These are phyloP conservation scores for Aspergillus carlsbadensis DNA, from an alignment of 495 filamentous ascomycete species.

Conservation along the genomic window DNA sequence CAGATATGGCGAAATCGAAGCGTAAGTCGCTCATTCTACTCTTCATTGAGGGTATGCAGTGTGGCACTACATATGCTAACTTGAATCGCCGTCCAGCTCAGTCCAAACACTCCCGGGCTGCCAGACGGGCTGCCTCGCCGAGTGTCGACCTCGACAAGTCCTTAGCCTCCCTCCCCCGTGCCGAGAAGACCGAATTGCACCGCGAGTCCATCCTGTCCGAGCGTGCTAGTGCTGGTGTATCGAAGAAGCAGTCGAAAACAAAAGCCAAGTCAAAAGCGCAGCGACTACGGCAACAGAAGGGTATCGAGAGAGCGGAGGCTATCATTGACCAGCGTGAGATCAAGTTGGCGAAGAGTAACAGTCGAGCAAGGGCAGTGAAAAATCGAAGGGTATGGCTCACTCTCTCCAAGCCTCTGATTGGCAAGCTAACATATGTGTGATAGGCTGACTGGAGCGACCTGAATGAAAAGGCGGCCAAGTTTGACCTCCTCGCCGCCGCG, in stretches of 20 bases:
- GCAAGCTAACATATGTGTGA: conserved; percentile 18
- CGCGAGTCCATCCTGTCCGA: conserved; percentile 60
- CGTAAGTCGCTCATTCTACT: conserved; percentile 23
- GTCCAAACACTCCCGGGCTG: conserved; percentile 67
- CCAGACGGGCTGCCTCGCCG: conserved; percentile 68
- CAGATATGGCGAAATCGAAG: conserved; percentile 50
- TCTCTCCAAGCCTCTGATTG: conserved; percentile 1
- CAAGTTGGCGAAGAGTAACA: conserved; percentile 68
- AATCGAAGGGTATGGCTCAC: conserved; percentile 35
- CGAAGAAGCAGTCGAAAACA: conserved; percentile 64
- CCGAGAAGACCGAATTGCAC: conserved; percentile 46
- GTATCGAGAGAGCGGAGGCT: conserved; percentile 69
- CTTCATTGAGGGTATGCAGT: background rate
- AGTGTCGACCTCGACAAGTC: conserved; percentile 76
- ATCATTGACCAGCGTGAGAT: conserved; percentile 66
- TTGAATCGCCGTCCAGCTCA: conserved; percentile 28
- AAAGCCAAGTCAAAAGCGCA: conserved; percentile 63
- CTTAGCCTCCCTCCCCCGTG: conserved; percentile 58
- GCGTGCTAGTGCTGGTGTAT: conserved; percentile 59
- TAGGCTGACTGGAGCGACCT: conserved; percentile 45
- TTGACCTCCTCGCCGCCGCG: conserved; percentile 28
- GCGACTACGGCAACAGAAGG: conserved; percentile 65
- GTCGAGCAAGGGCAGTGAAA: conserved; percentile 57
- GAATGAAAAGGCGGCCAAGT: conserved; percentile 35
- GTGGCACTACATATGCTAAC: conserved; percentile 17